Evolutionary conservation across 257 asterid genomes (phyloP), one percentile per base, ranked within the genome.

Genomic region (Galeopsis tetrahit): DNA sequence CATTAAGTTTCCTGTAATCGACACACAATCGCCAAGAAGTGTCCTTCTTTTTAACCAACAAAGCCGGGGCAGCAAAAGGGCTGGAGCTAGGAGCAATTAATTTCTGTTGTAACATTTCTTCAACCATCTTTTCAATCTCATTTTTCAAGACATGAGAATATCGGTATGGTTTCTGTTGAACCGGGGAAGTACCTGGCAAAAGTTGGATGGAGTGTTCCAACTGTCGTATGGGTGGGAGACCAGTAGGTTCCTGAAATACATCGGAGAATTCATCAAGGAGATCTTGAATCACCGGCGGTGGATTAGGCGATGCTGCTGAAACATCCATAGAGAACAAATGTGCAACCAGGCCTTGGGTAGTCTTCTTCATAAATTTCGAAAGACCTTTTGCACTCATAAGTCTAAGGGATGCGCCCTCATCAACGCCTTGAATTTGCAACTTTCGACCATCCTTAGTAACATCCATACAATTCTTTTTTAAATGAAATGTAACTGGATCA

Each of bases 21-120:
- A 56, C n/a, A n/a, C n/a, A n/a, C n/a, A n/a, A n/a, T n/a, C n/a
- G n/a, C n/a, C n/a, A n/a, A n/a, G n/a, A n/a, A 8, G 10, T 55
- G 58, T 70, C 56, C 13, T 70, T 69, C 33, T 76, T 70, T 2
- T 34, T 49, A 0, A 69, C 72, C 17, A 76, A 6, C 1, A 69
- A 0, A 0, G 44, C 21, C 3, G 80, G 76, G 1, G 80, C 36
- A 0, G 71, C 34, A 35, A 33, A 76, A 0, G 71, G 66, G 5
- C 71, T 48, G 0, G 4, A 8, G 34, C 33, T 76, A 2, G 39
- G 63, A 0, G 2, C 1, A 3, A 77, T 55, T 0, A 62, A 8
- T 0, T 72, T 62, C 4, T 11, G 7, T 4, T 13, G 13, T 0
- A 62, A 15, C 33, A 62, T 0, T 7, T 5, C 10, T 0, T 6